Evolutionary conservation across 805 yeast genomes (phyloP).

Genomic region (Allodekkera sacchari): DNA sequence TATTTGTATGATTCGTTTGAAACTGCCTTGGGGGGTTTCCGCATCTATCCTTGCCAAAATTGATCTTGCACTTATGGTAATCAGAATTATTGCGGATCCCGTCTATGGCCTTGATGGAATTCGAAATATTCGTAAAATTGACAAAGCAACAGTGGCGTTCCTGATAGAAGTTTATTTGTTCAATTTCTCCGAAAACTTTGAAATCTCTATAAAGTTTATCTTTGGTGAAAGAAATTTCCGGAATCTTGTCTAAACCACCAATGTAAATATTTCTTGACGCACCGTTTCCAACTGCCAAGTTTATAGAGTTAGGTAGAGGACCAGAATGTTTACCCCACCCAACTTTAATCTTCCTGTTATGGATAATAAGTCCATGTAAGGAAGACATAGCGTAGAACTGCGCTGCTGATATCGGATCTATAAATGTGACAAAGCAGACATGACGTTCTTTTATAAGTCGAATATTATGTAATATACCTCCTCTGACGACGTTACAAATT

Average conservation of each 20-base stretch:
- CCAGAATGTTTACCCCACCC: conserved; percentile 99
- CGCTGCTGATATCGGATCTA: conserved; percentile 96
- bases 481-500: conserved; percentile 91
- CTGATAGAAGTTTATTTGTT: conserved; percentile 81
- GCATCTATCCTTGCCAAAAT: conserved; percentile 92
- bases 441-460: conserved; percentile 77
- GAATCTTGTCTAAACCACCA: conserved; percentile 40
- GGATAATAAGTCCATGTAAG: conserved; percentile 80
- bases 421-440: conserved; percentile 89
- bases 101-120: conserved; percentile 88
- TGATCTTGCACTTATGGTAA: conserved; percentile 67
- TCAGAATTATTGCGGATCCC: conserved; percentile 72
- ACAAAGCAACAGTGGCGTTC: conserved; percentile 87
- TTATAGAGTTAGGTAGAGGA: conserved; percentile 76
- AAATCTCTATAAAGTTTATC: conserved; percentile 63
- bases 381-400: conserved; percentile 94
- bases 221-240: conserved; percentile 21
- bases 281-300: conserved; percentile 86
- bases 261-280: conserved; percentile 90
- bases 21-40: conserved; percentile 87
- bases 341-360: conserved; percentile 77
- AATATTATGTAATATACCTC: conserved; percentile 83
- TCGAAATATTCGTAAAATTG: conserved; percentile 83
- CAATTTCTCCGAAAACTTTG: conserved; percentile 83
- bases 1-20: conserved; percentile 8